phyloP scores from a whole-genome alignment of 441 rosid species.

The Corymbia calophylla region DNA sequence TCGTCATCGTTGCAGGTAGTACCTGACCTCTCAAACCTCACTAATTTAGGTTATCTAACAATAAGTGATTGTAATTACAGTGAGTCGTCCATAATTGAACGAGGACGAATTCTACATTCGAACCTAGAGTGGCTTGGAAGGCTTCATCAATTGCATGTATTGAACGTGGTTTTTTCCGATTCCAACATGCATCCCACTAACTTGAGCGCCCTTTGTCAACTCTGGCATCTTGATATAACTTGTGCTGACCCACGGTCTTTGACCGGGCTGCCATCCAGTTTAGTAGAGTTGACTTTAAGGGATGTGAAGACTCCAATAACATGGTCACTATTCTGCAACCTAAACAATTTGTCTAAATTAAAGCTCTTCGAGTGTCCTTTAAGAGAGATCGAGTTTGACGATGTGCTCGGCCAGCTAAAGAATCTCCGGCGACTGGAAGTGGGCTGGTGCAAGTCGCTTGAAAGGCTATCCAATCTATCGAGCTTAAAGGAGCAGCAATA shows the following conservation, averaged over 20 bases:
- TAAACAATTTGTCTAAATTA: no score
- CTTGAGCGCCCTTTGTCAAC: background rate
- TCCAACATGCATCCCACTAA: background rate
- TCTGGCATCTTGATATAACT: background rate
- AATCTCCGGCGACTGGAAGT: background rate
- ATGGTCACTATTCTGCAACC: background rate
- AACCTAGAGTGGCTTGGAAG: background rate
- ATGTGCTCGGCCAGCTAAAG: background rate
- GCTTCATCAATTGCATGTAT: background rate
- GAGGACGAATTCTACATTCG: background rate
- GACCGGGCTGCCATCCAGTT: background rate
- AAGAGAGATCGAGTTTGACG: background rate
- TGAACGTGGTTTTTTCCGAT: background rate
- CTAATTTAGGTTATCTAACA: background rate
- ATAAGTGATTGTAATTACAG: background rate
- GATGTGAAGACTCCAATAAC: background rate
- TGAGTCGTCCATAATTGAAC: background rate
- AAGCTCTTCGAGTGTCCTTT: background rate
- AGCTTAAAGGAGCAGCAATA: background rate
- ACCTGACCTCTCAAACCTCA: background rate
- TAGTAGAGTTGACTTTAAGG: background rate
- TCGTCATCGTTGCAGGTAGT: background rate
- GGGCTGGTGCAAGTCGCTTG: rapidly evolving
- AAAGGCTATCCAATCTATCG: background rate
- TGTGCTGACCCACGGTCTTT: background rate